Evolutionary conservation across 345 rosid species (phyloP).

Genomic region (Psidium friedrichsthalianum): DNA sequence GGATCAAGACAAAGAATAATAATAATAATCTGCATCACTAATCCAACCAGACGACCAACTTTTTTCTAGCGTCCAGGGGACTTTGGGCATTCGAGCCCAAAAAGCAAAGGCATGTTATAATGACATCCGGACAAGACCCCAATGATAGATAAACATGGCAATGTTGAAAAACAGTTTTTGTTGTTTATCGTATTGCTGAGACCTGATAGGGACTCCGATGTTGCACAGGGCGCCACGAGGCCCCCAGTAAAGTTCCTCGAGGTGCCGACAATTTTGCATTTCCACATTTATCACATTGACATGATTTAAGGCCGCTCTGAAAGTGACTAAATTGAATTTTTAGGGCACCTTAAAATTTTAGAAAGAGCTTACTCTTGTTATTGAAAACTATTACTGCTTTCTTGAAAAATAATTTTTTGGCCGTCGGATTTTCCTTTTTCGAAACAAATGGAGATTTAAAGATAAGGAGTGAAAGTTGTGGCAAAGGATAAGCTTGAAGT

Average conservation of each 20-base stretch:
- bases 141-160: neutral
- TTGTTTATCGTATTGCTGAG: too few relatives aligned
- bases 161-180: neutral
- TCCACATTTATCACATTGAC: neutral
- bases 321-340: neutral
- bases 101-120: neutral
- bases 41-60: neutral
- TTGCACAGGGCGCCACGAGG: too few relatives aligned
- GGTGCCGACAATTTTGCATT: too few relatives aligned
- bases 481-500: neutral
- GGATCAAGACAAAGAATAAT: neutral
- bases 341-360: neutral
- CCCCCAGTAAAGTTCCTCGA: too few relatives aligned
- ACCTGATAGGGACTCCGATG: neutral
- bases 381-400: too few relatives aligned
- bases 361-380: too few relatives aligned
- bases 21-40: neutral
- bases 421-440: too few relatives aligned
- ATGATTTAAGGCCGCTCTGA: neutral
- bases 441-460: too few relatives aligned
- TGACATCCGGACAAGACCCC: neutral
- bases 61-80: neutral
- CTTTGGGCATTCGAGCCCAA: neutral
- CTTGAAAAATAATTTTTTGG: too few relatives aligned
- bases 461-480: neutral